Base-by-base conservation (phyloP, 306 rosid genomes). In the Ormosia emarginata region DNA sequence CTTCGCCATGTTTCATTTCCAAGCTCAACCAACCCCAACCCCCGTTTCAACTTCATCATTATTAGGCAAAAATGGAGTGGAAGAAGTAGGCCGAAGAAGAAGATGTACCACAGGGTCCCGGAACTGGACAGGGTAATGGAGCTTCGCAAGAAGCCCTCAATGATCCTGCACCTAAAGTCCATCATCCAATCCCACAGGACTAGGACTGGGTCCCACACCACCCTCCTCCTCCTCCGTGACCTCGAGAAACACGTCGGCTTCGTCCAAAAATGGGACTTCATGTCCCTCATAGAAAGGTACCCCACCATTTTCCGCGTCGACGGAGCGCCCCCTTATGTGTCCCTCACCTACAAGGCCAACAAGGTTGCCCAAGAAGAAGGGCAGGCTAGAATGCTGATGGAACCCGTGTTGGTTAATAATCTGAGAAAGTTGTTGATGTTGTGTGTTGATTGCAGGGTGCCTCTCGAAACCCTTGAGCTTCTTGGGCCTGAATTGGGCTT, bases 221-320 rank as follows among this genome's bases (percentile, higher is more conserved):
- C 47, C 30, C 65, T 86, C 47, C 89, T 88, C 81, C 90, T 86
- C 67, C 86, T 84, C 61, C 87, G 87, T 2, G 78, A 93, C 88
- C 90, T 93, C 13, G 95, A 95, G 86, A 95, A 95, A 63, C 86
- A 95, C 78, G 95, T 91, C 36, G 98, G 98, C 29, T 88, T 95
- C 64, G 95, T 95, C 41, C 88, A 90, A 68, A 95, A 95, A 74
- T 95, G 98, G 99, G 90, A 90, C 74, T 95, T 93, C 82, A 93
- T 95, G 97, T 83, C 86, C 36, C 94, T 82, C 50, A 88, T 95
- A 2, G 88, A 95, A 79, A 89, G 84, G 41, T 86, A 95, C 64
- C 91, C 91, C 29, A 73, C 93, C 3, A 89, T 95, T 32, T 93
- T 95, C 80, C 85, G 83, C n/a, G 95, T 90, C 46, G 84, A 80